Evolutionary conservation across 371 early-diverging fungal genomes (phyloP), one percentile per base, ranked within the genome.

Genomic region (Mucor circinelloides): DNA sequence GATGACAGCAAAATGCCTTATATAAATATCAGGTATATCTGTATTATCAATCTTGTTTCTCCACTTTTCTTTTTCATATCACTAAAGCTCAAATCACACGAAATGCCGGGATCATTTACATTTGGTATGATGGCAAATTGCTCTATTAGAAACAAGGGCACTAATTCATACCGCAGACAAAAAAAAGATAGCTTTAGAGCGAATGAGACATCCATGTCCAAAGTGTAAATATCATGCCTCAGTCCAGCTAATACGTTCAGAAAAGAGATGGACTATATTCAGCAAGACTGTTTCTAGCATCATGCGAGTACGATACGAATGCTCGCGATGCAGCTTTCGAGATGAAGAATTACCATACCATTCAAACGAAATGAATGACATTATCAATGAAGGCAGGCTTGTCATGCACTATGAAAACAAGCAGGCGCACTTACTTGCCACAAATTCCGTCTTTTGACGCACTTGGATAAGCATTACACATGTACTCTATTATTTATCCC

Each of bases 251-350:
- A 82, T 72, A 3, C 66, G 82, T 40, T 77, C 77, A 12, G 82
- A 82, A 68, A 77, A 64, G 54, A 77, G 71, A 23, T 63, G 70
- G 52, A 76, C 77, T 6, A 21, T 82, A 1, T 70, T 82, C 64
- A 82, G 79, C 44, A 72, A 74, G 42, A 72, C 73, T 21, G 70
- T 82, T 60, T 71, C 74, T 1, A 76, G 74, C 58, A 72, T 69
- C 12, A 76, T 75, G 73, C 71, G 76, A 6, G 82, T 82, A 7
- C 76, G 71, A 27, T 82, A 82, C 48, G 82, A 82, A 55, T 82
- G 82, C 58, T 65, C 69, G 1, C 71, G 69, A n/a, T 82, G 82
- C 68, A 74, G 54, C 21, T 82, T 80, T 80, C 74, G 66, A 66
- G 79, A 76, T 17, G 72, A 70, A 25, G 73, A 75, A 21, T 59